phyloP scores from a whole-genome alignment of 2,329 filamentous ascomycete genomes.

The Cladosporium sp. region DNA sequence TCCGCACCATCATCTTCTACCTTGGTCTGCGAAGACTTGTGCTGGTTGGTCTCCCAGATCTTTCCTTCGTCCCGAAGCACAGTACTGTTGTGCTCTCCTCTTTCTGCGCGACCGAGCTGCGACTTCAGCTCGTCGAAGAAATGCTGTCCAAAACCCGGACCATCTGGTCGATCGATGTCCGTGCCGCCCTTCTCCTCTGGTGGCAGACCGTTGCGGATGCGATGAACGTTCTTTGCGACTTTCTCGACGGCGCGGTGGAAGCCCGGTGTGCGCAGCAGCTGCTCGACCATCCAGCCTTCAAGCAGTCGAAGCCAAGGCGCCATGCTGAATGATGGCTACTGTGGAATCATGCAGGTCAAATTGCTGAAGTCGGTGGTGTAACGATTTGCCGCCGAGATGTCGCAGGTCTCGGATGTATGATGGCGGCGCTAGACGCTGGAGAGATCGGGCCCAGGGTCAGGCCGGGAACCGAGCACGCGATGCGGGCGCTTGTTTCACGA shows the following conservation, averaged over 20 bases:
- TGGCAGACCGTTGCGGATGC: constrained; percentile 42
- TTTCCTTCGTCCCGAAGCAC: constrained; percentile 7
- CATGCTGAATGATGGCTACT: constrained; percentile 18
- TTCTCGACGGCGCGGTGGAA: constrained; percentile 50
- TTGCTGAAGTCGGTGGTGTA: too few species aligned
- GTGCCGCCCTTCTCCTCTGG: constrained; percentile 44
- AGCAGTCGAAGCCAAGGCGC: constrained; percentile 32
- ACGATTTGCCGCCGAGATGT: too few species aligned
- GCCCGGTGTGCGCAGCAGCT: constrained; percentile 48
- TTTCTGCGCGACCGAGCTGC: constrained; percentile 25
- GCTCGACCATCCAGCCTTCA: constrained; percentile 31
- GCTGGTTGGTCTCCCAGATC: background rate
- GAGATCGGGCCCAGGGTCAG: background rate
- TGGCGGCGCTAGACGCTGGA: too few species aligned
- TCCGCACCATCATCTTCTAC: constrained; percentile 18
- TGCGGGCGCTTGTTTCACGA: constrained; percentile 4
- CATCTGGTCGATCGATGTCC: constrained; percentile 36
- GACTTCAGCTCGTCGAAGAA: constrained; percentile 47
- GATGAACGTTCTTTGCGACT: constrained; percentile 43
- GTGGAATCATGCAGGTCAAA: too few species aligned
- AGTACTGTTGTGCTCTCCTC: constrained; percentile 16
- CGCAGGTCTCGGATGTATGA: too few species aligned
- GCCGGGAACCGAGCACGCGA: constrained; percentile 1
- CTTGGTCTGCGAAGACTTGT: background rate
- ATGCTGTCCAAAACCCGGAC: constrained; percentile 40